Percentiles rank a stretch among this genome's conserved stretches.
phyloP scores from a whole-genome alignment of 2,329 filamentous ascomycete genomes.

The Pezizomycotina sp. region DNA sequence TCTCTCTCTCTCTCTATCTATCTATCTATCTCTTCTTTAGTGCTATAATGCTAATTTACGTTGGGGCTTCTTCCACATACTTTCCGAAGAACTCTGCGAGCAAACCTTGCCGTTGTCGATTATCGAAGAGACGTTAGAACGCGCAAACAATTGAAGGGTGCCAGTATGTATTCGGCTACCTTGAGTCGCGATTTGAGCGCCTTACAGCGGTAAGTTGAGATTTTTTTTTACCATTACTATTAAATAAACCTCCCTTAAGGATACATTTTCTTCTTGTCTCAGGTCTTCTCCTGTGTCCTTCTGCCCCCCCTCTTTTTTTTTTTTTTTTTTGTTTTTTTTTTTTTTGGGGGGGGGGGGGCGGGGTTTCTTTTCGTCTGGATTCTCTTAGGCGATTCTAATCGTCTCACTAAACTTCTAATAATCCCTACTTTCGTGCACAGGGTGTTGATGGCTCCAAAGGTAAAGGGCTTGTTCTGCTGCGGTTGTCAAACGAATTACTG shows the following conservation, averaged over 20 bases:
- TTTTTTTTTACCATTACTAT: too few species aligned
- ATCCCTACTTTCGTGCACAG: slow-evolving; percentile 4
- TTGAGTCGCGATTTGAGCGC: slow-evolving; percentile 80
- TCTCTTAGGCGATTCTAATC: too few species aligned
- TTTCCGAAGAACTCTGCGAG: slow-evolving; percentile 42
- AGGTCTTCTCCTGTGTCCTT: background rate
- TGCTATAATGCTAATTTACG: slow-evolving; percentile 13
- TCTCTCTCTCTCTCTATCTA: background rate
- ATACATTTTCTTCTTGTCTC: background rate
- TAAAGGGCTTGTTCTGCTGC: slow-evolving; percentile 15
- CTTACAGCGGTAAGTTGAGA: slow-evolving; percentile 70
- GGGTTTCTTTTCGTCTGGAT: slow-evolving; percentile 1
- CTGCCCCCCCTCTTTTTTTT: background rate
- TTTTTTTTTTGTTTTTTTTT: background rate
- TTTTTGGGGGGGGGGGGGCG: slow-evolving; percentile 1
- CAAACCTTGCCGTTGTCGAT: slow-evolving; percentile 74
- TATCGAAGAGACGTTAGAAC: slow-evolving; percentile 84
- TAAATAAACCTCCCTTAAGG: too few species aligned
- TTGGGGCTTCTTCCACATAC: too few species aligned
- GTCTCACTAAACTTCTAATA: slow-evolving; percentile 9
- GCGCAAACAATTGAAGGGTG: slow-evolving; percentile 90
- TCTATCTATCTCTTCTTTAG: background rate
- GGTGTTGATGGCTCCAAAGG: slow-evolving; percentile 17
- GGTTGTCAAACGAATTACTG: slow-evolving; percentile 16
- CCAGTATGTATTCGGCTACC: slow-evolving; percentile 78